A percentile compares a stretch with the other conserved stretches of the same genome.
These are phyloP conservation scores for Fusarium sp. DNA, from an alignment of 2,329 filamentous ascomycete species.

Conservation along the genomic window DNA sequence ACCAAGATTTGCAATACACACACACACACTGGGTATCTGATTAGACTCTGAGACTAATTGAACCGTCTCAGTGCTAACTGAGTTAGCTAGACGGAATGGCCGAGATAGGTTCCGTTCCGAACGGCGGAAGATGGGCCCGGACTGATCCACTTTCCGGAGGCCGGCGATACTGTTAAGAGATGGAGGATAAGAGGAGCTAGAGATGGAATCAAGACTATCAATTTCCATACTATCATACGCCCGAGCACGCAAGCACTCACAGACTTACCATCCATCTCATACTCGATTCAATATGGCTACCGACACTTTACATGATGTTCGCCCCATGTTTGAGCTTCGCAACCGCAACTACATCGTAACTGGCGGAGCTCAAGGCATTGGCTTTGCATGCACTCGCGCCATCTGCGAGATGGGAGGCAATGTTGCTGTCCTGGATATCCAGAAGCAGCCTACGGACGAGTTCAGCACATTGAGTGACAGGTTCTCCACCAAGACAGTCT, in stretches of 20 bases:
- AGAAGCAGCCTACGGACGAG: constrained; percentile 45
- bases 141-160: constrained; percentile 1
- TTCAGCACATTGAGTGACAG: constrained; percentile 37
- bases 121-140: constrained; percentile 21
- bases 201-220: background rate
- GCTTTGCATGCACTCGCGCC: constrained; percentile 50
- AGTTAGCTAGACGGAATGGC: constrained; percentile 6
- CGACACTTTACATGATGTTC: constrained; percentile 24
- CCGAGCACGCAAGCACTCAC: no score
- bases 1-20: background rate
- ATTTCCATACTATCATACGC: background rate
- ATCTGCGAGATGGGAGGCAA: constrained; percentile 54
- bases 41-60: background rate
- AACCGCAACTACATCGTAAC: constrained; percentile 52
- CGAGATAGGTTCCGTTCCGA: constrained; percentile 13
- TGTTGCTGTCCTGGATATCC: constrained; percentile 50
- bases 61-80: background rate
- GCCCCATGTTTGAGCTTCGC: constrained; percentile 46
- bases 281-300: constrained; percentile 5
- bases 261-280: background rate
- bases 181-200: background rate
- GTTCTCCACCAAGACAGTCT: constrained; percentile 42
- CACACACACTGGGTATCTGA: background rate
- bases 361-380: constrained; percentile 53
- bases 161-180: background rate